phyloP scores from a whole-genome alignment of 139 green algal genomes.

The Coelastrella sp. region DNA sequence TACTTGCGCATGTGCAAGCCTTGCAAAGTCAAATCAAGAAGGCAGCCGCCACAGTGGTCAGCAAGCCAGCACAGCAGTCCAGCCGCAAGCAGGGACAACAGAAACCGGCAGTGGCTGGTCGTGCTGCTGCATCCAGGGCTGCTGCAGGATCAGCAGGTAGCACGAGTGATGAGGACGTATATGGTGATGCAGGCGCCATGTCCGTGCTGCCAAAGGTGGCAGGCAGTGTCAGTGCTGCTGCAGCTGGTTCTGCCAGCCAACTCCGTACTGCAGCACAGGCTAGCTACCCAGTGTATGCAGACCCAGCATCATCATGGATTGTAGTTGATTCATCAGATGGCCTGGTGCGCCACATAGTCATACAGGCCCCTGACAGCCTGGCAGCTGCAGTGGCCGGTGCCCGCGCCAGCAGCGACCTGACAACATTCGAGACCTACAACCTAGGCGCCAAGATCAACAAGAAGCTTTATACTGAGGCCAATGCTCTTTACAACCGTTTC shows the following conservation, averaged over 20 bases:
- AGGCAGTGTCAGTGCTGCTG: not conserved
- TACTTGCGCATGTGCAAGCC: conserved; percentile 27
- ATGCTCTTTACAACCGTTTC: conserved; percentile 53
- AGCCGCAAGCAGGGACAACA: not conserved
- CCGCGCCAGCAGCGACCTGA: conserved; percentile 37
- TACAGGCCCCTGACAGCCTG: conserved; percentile 27
- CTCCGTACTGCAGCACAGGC: not conserved
- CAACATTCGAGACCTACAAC: conserved; percentile 56
- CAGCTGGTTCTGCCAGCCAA: not conserved
- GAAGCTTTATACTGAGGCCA: conserved; percentile 49
- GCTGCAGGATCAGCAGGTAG: not conserved
- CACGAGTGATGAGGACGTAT: not conserved
- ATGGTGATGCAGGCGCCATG: conserved; percentile 26
- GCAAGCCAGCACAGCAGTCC: not conserved
- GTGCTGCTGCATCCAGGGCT: no score
- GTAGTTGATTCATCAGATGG: conserved; percentile 46
- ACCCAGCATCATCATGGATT: conserved; percentile 53
- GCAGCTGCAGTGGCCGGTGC: conserved; percentile 2
- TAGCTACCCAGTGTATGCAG: conserved; percentile 37
- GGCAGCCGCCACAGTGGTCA: not conserved
- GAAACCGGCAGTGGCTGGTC: not conserved
- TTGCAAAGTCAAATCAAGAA: conserved; percentile 35
- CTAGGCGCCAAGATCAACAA: conserved; percentile 55
- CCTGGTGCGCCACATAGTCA: conserved; percentile 44
- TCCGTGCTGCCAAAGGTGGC: not conserved